phyloP scores from a whole-genome alignment of 331 rosid genomes.

The Acacia concinna region DNA sequence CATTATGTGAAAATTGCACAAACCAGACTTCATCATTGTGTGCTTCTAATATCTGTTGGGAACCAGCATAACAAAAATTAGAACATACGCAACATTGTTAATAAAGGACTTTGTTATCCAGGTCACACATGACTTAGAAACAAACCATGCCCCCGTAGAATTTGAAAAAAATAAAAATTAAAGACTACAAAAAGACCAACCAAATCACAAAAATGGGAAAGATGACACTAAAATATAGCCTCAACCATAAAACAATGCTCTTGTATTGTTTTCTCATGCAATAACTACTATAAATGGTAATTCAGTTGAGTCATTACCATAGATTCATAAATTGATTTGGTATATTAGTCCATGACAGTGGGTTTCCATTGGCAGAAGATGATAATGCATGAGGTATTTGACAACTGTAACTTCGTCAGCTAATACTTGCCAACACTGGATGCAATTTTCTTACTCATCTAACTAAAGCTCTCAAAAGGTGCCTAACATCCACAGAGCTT shows the following conservation, averaged over 20 bases:
- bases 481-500: background rate
- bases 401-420: background rate
- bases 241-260: background rate
- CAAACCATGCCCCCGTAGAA: background rate
- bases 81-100: slow-evolving; percentile 18
- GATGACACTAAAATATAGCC: background rate
- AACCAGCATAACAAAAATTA: slow-evolving; percentile 20
- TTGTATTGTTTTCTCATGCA: background rate
- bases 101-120: background rate
- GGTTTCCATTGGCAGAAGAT: background rate
- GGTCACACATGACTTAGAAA: background rate
- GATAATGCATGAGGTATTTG: background rate
- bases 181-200: background rate
- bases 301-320: background rate
- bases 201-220: background rate
- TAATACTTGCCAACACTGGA: background rate
- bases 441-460: background rate
- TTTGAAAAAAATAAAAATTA: background rate
- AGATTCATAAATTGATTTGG: background rate
- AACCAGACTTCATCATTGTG: slow-evolving; percentile 94
- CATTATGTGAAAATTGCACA: slow-evolving; percentile 87
- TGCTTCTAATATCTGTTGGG: slow-evolving; percentile 71
- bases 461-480: background rate
- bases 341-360: background rate
- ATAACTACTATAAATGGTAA: background rate